Evolutionary conservation across 148 eudicot species (phyloP).

Genomic region (Polygonum aviculare): DNA sequence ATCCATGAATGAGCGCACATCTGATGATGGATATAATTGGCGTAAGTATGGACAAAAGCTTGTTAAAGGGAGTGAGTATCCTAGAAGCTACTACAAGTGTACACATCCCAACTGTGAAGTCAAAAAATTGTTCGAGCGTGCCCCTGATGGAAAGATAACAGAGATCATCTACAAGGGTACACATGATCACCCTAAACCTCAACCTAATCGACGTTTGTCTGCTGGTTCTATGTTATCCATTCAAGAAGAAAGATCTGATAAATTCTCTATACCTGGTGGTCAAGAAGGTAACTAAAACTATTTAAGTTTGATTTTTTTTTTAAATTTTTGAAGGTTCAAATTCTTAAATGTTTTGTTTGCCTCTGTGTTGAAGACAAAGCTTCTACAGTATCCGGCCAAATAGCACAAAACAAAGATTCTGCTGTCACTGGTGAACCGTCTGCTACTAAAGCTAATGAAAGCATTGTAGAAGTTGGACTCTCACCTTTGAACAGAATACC

Average conservation of each 20-base stretch:
- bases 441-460: slow-evolving; percentile 50
- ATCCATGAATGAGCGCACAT: slow-evolving; percentile 55
- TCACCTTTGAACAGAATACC: slow-evolving; percentile 34
- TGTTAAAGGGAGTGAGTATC: slow-evolving; percentile 96
- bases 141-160: slow-evolving; percentile 78
- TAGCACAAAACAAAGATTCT: slow-evolving; percentile 35
- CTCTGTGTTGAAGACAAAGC: slow-evolving; percentile 33
- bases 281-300: slow-evolving; percentile 54
- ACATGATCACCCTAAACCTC: slow-evolving; percentile 98
- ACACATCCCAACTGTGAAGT: slow-evolving; percentile 96
- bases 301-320: neutral
- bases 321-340: neutral
- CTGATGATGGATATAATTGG: slow-evolving; percentile 98
- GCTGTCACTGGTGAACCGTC: slow-evolving; percentile 47
- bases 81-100: slow-evolving; percentile 97
- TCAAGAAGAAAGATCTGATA: slow-evolving; percentile 64
- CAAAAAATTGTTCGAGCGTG: slow-evolving; percentile 86
- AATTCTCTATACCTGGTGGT: slow-evolving; percentile 31
- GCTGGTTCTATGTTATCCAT: slow-evolving; percentile 69
- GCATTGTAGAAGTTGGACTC: slow-evolving; percentile 36
- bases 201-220: slow-evolving; percentile 69
- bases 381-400: slow-evolving; percentile 28
- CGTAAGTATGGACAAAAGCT: slow-evolving; percentile 97
- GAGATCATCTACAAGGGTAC: slow-evolving; percentile 91
- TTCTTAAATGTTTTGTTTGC: neutral